Evolutionary conservation across 2,329 filamentous ascomycete genomes (phyloP).

Genomic region (Colletotrichum sp.): DNA sequence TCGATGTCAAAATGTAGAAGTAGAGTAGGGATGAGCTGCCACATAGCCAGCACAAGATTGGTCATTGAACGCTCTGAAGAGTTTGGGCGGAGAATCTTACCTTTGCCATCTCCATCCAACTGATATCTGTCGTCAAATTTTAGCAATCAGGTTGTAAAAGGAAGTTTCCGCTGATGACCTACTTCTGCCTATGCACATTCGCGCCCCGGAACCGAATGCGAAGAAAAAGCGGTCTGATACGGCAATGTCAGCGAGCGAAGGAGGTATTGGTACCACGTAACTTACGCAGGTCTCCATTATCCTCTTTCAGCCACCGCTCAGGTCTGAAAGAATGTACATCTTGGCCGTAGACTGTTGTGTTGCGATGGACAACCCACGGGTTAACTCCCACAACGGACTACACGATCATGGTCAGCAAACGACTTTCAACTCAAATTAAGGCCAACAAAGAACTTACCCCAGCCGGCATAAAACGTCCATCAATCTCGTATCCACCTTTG

Average conservation of each 20-base stretch:
- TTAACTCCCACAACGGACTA: slow-evolving; percentile 26
- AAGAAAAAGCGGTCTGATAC: not conserved
- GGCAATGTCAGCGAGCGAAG: not conserved
- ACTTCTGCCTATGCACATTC: not conserved
- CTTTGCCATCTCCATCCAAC: slow-evolving; percentile 19
- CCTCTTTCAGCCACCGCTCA: slow-evolving; percentile 8
- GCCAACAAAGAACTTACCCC: slow-evolving; percentile 15
- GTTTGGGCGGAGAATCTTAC: not conserved
- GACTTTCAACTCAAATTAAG: not conserved
- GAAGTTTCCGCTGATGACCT: not conserved
- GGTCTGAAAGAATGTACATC: slow-evolving; percentile 9
- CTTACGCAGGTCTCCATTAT: slow-evolving; percentile 4
- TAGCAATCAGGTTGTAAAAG: no score
- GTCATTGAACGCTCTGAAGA: accelerated
- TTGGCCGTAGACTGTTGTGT: not conserved
- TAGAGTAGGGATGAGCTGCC: not conserved
- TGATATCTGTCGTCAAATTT: no score
- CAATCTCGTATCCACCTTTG: slow-evolving; percentile 16
- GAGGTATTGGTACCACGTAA: not conserved
- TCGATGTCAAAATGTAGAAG: slow-evolving; percentile 6
- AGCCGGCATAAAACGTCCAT: slow-evolving; percentile 25
- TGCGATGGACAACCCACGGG: slow-evolving; percentile 29
- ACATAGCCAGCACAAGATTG: not conserved
- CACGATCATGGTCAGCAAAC: not conserved
- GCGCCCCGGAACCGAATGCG: not conserved